A percentile compares a stretch with the other conserved stretches of the same genome.
phyloP scores from a whole-genome alignment of 805 yeast species.

The Candida ipomoeae region DNA sequence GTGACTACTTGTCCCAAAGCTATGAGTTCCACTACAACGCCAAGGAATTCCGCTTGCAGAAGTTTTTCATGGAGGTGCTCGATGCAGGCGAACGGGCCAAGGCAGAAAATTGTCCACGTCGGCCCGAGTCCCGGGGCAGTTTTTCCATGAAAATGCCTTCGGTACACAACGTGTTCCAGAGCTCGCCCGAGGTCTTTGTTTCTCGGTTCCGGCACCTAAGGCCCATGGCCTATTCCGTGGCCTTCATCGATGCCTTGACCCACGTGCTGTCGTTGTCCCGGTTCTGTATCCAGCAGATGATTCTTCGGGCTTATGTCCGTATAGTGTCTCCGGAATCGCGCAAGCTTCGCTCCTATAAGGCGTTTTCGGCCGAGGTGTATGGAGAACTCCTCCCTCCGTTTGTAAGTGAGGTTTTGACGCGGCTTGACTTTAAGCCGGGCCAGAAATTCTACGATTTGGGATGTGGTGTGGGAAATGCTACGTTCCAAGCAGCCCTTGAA shows the following conservation, averaged over 20 bases:
- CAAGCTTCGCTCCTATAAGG: conserved; percentile 65
- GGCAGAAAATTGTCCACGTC: background rate
- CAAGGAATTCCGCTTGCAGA: conserved; percentile 14
- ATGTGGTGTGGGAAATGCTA: conserved; percentile 92
- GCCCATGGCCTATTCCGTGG: conserved; percentile 16
- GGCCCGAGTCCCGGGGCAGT: conserved; percentile 7
- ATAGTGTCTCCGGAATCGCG: conserved; percentile 71
- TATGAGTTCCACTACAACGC: conserved; percentile 8
- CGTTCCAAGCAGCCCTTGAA: conserved; percentile 83
- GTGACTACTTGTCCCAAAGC: conserved; percentile 11
- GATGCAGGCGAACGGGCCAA: conserved; percentile 14
- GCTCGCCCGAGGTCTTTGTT: conserved; percentile 14
- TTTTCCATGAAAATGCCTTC: conserved; percentile 3
- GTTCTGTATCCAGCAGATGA: conserved; percentile 51
- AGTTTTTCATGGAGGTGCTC: conserved; percentile 16
- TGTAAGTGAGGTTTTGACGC: conserved; percentile 55
- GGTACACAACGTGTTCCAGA: background rate
- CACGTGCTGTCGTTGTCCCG: conserved; percentile 11
- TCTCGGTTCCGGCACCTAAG: conserved; percentile 17
- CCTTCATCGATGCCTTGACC: conserved; percentile 17
- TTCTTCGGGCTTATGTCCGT: conserved; percentile 70
- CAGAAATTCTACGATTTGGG: conserved; percentile 83
- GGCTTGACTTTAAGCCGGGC: conserved; percentile 51
- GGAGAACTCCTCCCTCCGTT: conserved; percentile 86
- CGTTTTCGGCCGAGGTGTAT: conserved; percentile 86